These are phyloP conservation scores for Castanea mollissima DNA, from an alignment of 306 rosid genomes.

Conservation along the genomic window DNA sequence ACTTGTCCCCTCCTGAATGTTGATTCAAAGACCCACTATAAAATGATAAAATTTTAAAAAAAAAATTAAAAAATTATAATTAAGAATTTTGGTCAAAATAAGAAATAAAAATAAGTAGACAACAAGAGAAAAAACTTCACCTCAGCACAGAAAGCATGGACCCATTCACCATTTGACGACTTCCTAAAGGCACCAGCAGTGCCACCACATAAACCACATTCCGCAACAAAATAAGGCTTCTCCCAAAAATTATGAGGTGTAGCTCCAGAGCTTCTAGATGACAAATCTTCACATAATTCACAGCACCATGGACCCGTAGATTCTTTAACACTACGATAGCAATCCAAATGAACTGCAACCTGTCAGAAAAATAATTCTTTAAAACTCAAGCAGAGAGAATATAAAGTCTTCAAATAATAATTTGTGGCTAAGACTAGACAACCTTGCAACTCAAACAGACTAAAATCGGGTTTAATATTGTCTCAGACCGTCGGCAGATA, in stretches of 20 bases:
- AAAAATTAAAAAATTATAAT: not conserved
- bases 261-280: conserved; percentile 48
- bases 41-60: conserved; percentile 12
- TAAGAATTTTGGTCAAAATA: not conserved
- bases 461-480: conserved; percentile 72
- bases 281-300: conserved; percentile 81
- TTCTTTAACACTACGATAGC: conserved; percentile 80
- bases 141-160: conserved; percentile 99
- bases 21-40: conserved; percentile 87
- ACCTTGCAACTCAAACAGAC: conserved; percentile 97
- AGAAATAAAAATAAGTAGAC: not conserved
- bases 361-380: conserved; percentile 30
- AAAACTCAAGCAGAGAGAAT: conserved; percentile 15
- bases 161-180: conserved; percentile 90
- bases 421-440: conserved; percentile 9
- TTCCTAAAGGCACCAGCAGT: conserved; percentile 93
- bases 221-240: conserved; percentile 66
- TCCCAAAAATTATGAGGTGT: conserved; percentile 78
- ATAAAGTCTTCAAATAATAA: conserved; percentile 9
- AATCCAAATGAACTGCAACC: conserved; percentile 94
- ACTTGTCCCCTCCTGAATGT: conserved; percentile 87
- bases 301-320: conserved; percentile 94
- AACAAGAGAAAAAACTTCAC: conserved; percentile 33
- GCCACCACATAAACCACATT: conserved; percentile 94
- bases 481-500: conserved; percentile 84